Evolutionary conservation across 306 rosid genomes (phyloP).

Genomic region (Castanea mollissima): DNA sequence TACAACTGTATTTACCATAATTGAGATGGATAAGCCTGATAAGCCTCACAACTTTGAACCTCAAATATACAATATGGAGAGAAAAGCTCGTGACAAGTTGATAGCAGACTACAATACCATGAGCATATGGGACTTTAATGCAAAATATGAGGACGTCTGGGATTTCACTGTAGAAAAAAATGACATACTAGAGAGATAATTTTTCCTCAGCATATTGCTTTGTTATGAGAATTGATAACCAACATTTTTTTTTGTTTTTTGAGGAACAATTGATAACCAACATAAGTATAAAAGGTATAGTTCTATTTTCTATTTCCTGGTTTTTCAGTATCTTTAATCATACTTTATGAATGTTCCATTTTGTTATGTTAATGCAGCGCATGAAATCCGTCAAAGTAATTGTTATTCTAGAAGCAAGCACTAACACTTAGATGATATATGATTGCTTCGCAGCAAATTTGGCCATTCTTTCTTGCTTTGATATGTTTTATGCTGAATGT

Average conservation of each 20-base stretch:
- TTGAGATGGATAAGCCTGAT: constrained; percentile 97
- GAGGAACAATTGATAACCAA: constrained; percentile 7
- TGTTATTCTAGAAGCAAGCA: neutral
- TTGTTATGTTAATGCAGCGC: neutral
- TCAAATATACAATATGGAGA: constrained; percentile 91
- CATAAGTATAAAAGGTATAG: constrained; percentile 16
- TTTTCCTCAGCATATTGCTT: constrained; percentile 2
- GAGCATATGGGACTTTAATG: constrained; percentile 94
- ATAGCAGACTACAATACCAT: constrained; percentile 82
- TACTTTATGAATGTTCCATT: neutral
- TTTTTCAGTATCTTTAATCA: neutral
- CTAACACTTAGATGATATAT: neutral
- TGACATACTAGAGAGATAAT: constrained; percentile 50
- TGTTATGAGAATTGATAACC: constrained; percentile 12
- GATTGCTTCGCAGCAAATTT: neutral
- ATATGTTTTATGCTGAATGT: neutral
- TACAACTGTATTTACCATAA: constrained; percentile 72
- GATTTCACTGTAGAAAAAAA: constrained; percentile 79
- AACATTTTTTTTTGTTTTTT: neutral
- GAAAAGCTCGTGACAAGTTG: constrained; percentile 88
- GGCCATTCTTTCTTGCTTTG: neutral
- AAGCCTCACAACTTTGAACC: constrained; percentile 94
- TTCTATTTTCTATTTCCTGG: neutral
- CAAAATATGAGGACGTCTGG: constrained; percentile 90
- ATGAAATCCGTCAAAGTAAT: neutral